These are phyloP conservation scores for Keqinozyma sinolaborantium DNA, from an alignment of 1,139 yeast species.

Conservation along the genomic window DNA sequence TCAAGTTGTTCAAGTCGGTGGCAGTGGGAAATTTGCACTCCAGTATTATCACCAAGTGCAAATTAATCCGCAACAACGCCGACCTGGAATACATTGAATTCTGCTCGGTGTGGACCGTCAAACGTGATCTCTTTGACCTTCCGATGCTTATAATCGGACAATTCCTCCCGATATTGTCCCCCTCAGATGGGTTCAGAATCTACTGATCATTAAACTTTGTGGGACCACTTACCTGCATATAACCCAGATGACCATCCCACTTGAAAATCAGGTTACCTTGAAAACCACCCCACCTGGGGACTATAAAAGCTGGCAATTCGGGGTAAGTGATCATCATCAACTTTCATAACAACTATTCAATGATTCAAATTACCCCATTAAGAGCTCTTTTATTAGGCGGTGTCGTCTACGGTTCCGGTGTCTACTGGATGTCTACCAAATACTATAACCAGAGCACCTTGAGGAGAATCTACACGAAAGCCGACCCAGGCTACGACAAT, in stretches of 20 bases:
- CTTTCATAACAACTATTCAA: too few relatives aligned
- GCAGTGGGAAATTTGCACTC: conserved; percentile 51
- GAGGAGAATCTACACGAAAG: conserved; percentile 24
- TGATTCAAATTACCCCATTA: conserved; percentile 17
- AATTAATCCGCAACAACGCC: conserved; percentile 28
- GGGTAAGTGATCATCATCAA: too few relatives aligned
- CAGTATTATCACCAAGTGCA: conserved; percentile 46
- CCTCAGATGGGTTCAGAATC: conserved; percentile 34
- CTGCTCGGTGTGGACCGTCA: conserved; percentile 63
- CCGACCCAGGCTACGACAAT: conserved; percentile 25
- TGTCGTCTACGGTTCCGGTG: conserved; percentile 30
- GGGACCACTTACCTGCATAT: too few relatives aligned
- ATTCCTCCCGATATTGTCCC: conserved; percentile 41
- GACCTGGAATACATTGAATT: conserved; percentile 39
- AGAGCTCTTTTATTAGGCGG: conserved; percentile 35
- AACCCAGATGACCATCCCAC: too few relatives aligned
- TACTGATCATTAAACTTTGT: conserved; percentile 21
- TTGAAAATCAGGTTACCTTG: background rate
- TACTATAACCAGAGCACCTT: conserved; percentile 30
- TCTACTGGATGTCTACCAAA: conserved; percentile 30
- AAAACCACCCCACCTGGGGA: too few relatives aligned
- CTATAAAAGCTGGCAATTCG: too few relatives aligned
- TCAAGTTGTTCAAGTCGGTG: conserved; percentile 43
- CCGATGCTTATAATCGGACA: conserved; percentile 58
- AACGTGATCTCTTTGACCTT: conserved; percentile 84